Evolutionary conservation across 1,284 basidiomycete genomes (phyloP).

Genomic region (Hemileia vastatrix): DNA sequence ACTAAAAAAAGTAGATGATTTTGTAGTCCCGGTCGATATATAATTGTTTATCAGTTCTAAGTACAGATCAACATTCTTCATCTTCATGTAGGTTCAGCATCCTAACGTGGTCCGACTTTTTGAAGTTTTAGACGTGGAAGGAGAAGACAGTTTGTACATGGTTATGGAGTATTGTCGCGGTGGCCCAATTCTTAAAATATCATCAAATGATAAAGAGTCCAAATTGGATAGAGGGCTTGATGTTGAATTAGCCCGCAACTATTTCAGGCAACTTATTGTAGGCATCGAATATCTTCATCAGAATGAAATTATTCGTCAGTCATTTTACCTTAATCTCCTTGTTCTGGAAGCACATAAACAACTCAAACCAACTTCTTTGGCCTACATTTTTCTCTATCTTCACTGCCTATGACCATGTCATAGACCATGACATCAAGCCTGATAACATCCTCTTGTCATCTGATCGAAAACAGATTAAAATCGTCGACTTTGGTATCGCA

Average conservation of each 20-base stretch:
- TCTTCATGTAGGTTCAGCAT: conserved; percentile 43
- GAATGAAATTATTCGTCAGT: conserved; percentile 51
- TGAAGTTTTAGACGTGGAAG: conserved; percentile 52
- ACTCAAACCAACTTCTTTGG: conserved; percentile 43
- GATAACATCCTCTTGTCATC: conserved; percentile 51
- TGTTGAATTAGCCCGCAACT: conserved; percentile 45
- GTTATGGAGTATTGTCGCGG: conserved; percentile 50
- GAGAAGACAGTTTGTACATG: conserved; percentile 50
- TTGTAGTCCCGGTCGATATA: conserved; percentile 37
- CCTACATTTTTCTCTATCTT: background rate
- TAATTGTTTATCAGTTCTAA: background rate
- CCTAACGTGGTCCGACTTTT: conserved; percentile 49
- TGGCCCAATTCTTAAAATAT: conserved; percentile 50
- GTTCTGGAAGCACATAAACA: conserved; percentile 28
- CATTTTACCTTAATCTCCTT: background rate
- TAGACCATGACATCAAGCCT: conserved; percentile 47
- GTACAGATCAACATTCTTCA: conserved; percentile 25
- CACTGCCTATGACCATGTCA: background rate
- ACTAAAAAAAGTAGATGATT: conserved; percentile 49
- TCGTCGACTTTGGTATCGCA: conserved; percentile 54
- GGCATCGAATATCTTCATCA: conserved; percentile 49
- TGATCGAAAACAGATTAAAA: conserved; percentile 50
- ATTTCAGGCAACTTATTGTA: conserved; percentile 50
- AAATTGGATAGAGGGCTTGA: conserved; percentile 33
- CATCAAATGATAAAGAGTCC: conserved; percentile 40